Conservation (phyloP, 805 yeast species). For the Candida montana region DNA sequence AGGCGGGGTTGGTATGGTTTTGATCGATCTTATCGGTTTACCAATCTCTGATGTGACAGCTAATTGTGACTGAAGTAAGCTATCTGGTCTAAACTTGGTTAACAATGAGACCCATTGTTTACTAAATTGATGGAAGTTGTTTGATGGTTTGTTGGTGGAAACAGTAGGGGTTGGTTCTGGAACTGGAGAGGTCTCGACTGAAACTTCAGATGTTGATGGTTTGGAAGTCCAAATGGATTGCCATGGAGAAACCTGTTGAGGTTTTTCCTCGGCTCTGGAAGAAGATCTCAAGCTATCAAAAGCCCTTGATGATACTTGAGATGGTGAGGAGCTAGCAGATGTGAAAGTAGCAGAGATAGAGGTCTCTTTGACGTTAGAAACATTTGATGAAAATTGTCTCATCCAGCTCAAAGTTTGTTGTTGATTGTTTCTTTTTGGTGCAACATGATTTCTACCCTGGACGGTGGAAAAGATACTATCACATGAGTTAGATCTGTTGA, state of each 20-base stretch:
- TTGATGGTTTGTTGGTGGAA: neutral
- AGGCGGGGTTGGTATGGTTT: no score
- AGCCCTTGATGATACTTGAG: slow-evolving; percentile 9
- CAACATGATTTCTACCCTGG: slow-evolving; percentile 18
- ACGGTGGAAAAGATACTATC: slow-evolving; percentile 24
- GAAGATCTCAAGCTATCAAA: slow-evolving; percentile 14
- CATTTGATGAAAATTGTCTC: slow-evolving; percentile 16
- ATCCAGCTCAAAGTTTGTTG: slow-evolving; percentile 24
- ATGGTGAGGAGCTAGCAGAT: neutral
- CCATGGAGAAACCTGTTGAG: slow-evolving; percentile 1
- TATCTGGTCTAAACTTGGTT: slow-evolving; percentile 12
- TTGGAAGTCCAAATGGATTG: slow-evolving; percentile 3
- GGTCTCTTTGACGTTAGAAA: slow-evolving; percentile 3
- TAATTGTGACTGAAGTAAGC: slow-evolving; percentile 6
- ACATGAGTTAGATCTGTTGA: slow-evolving; percentile 26
- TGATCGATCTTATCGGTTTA: slow-evolving; percentile 10
- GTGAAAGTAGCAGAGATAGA: slow-evolving; percentile 5
- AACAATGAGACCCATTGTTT: slow-evolving; percentile 17
- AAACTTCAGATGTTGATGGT: neutral
- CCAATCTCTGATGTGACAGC: slow-evolving; percentile 22
- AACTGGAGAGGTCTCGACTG: neutral
- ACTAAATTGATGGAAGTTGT: slow-evolving; percentile 3
- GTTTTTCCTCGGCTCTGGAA: slow-evolving; percentile 3
- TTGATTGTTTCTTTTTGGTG: slow-evolving; percentile 18
- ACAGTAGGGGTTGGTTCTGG: neutral